phyloP scores from a whole-genome alignment of 331 rosid genomes.

The Telfairia occidentalis region DNA sequence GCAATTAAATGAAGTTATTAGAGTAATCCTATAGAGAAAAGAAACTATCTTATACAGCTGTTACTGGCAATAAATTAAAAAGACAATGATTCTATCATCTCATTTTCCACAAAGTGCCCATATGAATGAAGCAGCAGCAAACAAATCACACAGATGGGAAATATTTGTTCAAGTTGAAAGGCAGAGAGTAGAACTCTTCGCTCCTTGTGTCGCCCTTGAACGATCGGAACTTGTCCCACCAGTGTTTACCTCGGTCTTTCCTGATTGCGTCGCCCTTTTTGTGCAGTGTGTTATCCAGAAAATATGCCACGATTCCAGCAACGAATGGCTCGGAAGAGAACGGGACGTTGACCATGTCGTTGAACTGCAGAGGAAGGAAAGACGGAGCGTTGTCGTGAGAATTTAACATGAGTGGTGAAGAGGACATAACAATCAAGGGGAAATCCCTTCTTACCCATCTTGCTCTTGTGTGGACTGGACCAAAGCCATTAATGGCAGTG shows the following conservation, averaged over 20 bases:
- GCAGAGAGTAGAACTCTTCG: conserved; percentile 90
- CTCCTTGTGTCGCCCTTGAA: conserved; percentile 71
- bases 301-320: conserved; percentile 72
- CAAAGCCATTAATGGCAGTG: conserved; percentile 59
- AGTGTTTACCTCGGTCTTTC: conserved; percentile 91
- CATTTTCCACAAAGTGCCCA: neutral
- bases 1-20: conserved; percentile 5
- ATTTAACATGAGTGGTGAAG: neutral
- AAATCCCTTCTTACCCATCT: conserved; percentile 73
- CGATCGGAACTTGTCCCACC: conserved; percentile 91
- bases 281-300: conserved; percentile 75
- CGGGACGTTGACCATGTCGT: conserved; percentile 86
- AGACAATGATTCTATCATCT: neutral
- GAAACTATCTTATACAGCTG: conserved; percentile 35
- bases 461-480: conserved; percentile 78
- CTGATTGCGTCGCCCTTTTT: conserved; percentile 32
- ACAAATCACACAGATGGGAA: conserved; percentile 79
- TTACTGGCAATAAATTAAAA: conserved; percentile 17
- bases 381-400: neutral
- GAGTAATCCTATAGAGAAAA: conserved; percentile 27
- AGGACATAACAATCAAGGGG: neutral
- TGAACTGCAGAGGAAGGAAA: conserved; percentile 52
- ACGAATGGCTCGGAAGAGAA: conserved; percentile 87
- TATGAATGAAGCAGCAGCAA: neutral
- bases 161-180: conserved; percentile 89